A percentile compares a stretch with the other conserved stretches of the same genome.
These are phyloP conservation scores for Schwanniomyces occidentalis DNA, from an alignment of 805 yeast genomes.

Conservation along the genomic window DNA sequence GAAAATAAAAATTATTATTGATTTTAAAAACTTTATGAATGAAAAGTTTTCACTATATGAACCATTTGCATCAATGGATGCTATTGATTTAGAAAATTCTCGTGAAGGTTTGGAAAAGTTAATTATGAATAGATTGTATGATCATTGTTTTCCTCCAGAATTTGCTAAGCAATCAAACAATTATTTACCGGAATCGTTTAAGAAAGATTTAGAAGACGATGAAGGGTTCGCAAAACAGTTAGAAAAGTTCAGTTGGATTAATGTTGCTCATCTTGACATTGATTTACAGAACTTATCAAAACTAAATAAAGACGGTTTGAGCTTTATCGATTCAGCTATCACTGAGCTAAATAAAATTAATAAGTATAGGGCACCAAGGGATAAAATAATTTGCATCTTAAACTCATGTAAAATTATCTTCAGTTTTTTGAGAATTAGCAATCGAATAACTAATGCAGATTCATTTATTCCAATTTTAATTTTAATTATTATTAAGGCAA, in stretches of 20 bases:
- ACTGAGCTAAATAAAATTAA: constrained; percentile 76
- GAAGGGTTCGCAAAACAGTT: constrained; percentile 48
- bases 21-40: constrained; percentile 73
- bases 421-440: constrained; percentile 75
- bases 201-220: constrained; percentile 66
- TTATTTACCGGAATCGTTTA: constrained; percentile 44
- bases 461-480: constrained; percentile 88
- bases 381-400: constrained; percentile 85
- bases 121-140: constrained; percentile 82
- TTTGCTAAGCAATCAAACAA: constrained; percentile 33
- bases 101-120: constrained; percentile 91
- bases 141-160: constrained; percentile 77
- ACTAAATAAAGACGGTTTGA: constrained; percentile 27
- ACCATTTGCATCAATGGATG: constrained; percentile 70
- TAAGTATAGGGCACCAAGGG: constrained; percentile 88
- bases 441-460: constrained; percentile 82
- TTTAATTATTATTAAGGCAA: constrained; percentile 70
- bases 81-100: constrained; percentile 63
- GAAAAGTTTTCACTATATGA: constrained; percentile 60
- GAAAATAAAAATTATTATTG: constrained; percentile 72
- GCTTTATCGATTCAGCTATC: constrained; percentile 62
- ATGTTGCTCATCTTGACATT: constrained; percentile 78
- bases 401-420: constrained; percentile 92
- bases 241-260: constrained; percentile 68
- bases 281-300: constrained; percentile 36